Conservation (phyloP, 805 yeast species). For the Cyberlindnera suaveolens region DNA sequence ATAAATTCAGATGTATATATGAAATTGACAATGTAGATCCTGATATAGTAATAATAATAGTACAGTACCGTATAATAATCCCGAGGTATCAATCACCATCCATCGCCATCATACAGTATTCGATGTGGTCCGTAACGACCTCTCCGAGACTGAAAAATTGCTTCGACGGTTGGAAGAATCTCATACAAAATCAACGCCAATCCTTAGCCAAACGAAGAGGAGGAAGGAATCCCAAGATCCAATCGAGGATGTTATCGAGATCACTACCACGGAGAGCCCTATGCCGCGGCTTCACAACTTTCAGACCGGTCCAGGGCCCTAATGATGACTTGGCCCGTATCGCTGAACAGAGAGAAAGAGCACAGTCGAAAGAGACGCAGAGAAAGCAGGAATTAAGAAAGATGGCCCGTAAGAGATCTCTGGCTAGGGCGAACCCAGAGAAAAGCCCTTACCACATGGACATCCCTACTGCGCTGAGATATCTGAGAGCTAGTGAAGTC, state of each 20-base stretch:
- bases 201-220: too few species aligned
- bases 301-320: constrained; percentile 14
- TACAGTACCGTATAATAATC: too few species aligned
- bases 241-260: neutral
- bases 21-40: too few species aligned
- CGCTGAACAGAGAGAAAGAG: constrained; percentile 26
- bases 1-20: too few species aligned
- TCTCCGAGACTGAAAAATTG: too few species aligned
- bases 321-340: constrained; percentile 23
- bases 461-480: constrained; percentile 66
- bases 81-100: too few species aligned
- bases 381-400: constrained; percentile 31
- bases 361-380: constrained; percentile 19
- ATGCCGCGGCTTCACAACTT: constrained; percentile 12
- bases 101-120: too few species aligned
- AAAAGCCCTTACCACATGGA: constrained; percentile 61
- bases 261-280: neutral
- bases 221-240: too few species aligned
- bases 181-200: too few species aligned
- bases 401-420: constrained; percentile 29
- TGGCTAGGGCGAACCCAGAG: constrained; percentile 39
- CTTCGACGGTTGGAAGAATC: too few species aligned
- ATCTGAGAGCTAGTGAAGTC: constrained; percentile 82
- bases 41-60: too few species aligned
- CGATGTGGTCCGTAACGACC: too few species aligned